Base-by-base conservation (phyloP, 495 filamentous ascomycete genomes). In the Bryoglossum gracile region DNA sequence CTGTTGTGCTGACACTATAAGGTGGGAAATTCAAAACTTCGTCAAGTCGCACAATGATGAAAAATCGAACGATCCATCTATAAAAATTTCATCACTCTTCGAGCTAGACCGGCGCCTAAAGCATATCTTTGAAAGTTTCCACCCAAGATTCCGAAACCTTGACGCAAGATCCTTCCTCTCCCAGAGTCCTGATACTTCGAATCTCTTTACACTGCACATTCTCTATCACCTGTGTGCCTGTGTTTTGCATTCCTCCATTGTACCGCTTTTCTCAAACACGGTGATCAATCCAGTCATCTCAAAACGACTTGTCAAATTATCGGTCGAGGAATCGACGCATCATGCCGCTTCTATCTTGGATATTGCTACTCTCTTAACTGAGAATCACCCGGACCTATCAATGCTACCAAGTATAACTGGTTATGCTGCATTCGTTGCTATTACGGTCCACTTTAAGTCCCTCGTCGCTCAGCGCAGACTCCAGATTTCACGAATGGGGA, bases 401-500 rank as follows among this genome's bases (percentile, higher is more conserved):
- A 17, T 38, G 25, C 30, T 54, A 13, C 45, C 51, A 18, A 48
- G 44, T 36, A 43, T 46, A 8, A 30, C 37, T 13, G 51, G 45
- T 4, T 54, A 48, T 34, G 28, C 45, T 3, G 26, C 49, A 35
- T 54, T 49, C 18, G 46, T 54, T 4, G 46, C 45, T 13, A 21
- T 22, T 14, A 48, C 51, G 14, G 24, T 54, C 4, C 51, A 54
- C n/a, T 49, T 48, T 21, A 54, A 49, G 24, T 48, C 51, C n/a
- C 39, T 54, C 14, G 45, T 26, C 1, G 51, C 51, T 25, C 51
- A 54, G 19, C 23, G 40, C 17, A 54, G 39, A 24, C 38, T 54
- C n/a, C 36, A 41, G 14, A 38, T 10, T 13, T 10, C 28, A 8
- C 11, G 32, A 11, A 43, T 47, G 21, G 39, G 26, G 4, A 33